phyloP scores from a whole-genome alignment of 2,329 filamentous ascomycete genomes.

The Coniochaeta prunicola region DNA sequence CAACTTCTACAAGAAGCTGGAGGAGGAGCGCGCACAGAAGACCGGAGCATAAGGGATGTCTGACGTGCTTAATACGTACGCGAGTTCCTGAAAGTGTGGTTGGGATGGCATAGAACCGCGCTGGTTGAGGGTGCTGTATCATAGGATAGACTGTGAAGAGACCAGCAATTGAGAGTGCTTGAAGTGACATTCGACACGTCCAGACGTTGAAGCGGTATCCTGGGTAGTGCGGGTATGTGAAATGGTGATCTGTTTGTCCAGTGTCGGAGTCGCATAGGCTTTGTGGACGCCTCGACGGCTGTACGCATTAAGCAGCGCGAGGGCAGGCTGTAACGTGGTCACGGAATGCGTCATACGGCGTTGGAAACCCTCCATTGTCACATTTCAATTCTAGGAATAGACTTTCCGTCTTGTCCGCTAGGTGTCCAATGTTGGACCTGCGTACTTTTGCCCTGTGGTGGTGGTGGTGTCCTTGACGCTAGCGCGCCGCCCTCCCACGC shows the following conservation, averaged over 20 bases:
- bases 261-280: not conserved
- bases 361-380: not conserved
- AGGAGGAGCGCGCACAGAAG: slow-evolving; percentile 44
- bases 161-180: slow-evolving; percentile 3
- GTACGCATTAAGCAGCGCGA: not conserved
- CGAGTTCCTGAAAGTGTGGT: not conserved
- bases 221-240: not conserved
- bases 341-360: not conserved
- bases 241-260: not conserved
- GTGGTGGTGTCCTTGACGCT: slow-evolving; percentile 16
- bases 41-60: slow-evolving; percentile 1
- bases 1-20: slow-evolving; percentile 50
- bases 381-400: slow-evolving; percentile 14
- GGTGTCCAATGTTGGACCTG: slow-evolving; percentile 20
- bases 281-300: not conserved
- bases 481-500: slow-evolving; percentile 43
- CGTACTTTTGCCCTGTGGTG: slow-evolving; percentile 10
- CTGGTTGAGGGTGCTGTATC: not conserved
- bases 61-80: not conserved
- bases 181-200: not conserved
- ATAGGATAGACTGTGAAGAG: not conserved
- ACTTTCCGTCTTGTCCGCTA: slow-evolving; percentile 21
- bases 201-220: not conserved
- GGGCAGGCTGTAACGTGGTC: not conserved
- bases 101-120: not conserved